These are phyloP conservation scores for Apiospora koreana DNA, from an alignment of 2,329 filamentous ascomycete genomes.

Conservation along the genomic window DNA sequence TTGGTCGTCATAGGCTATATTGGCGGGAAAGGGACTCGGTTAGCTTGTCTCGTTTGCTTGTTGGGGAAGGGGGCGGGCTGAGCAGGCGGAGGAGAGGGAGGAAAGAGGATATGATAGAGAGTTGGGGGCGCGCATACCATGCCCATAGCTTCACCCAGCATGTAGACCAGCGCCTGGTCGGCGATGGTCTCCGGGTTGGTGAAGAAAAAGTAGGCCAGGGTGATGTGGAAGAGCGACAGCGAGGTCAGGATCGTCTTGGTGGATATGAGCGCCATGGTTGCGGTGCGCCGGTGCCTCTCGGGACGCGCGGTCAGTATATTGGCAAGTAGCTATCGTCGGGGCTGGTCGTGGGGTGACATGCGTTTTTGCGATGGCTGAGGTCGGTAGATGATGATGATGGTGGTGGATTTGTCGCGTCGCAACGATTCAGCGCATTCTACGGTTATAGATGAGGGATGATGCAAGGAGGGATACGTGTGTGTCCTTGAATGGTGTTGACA, in stretches of 20 bases:
- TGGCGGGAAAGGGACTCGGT: constrained; percentile 9
- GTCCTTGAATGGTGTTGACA: not conserved
- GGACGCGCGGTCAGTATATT: not conserved
- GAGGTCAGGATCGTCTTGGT: constrained; percentile 79
- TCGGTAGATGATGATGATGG: not conserved
- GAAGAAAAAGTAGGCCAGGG: constrained; percentile 81
- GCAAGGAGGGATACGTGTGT: not conserved
- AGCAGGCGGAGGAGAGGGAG: not conserved
- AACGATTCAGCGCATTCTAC: not conserved
- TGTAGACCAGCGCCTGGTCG: constrained; percentile 77
- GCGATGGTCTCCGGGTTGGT: constrained; percentile 70
- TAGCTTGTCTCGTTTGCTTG: constrained; percentile 11
- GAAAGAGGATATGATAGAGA: not conserved
- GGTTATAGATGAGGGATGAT: not conserved
- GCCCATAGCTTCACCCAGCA: constrained; percentile 81
- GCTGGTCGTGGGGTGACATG: not conserved
- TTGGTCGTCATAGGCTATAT: constrained; percentile 63
- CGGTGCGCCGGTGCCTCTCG: constrained; percentile 10
- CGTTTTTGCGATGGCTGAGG: not conserved
- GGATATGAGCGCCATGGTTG: constrained; percentile 77
- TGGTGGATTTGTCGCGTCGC: not conserved
- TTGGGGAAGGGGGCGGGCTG: not conserved
- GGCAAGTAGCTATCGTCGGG: not conserved
- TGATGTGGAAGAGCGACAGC: constrained; percentile 81
- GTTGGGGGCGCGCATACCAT: constrained; percentile 58